Evolutionary conservation across 1,284 basidiomycete species (phyloP).

Genomic region (Trametes polyzona): DNA sequence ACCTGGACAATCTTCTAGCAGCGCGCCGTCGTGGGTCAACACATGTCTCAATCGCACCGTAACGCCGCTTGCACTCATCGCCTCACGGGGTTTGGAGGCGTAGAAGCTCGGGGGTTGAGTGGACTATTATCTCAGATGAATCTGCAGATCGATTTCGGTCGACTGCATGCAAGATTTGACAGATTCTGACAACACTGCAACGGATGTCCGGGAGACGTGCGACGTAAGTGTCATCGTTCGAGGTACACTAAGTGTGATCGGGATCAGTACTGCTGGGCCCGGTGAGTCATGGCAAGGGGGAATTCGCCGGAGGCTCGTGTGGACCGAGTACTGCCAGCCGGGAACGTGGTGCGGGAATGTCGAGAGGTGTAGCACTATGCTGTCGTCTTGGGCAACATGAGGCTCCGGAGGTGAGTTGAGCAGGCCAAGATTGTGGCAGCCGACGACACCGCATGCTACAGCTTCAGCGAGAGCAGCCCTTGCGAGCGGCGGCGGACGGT

Average conservation of each 20-base stretch:
- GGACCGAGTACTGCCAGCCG: neutral
- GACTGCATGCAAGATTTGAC: slow-evolving; percentile 3
- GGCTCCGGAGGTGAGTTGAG: slow-evolving; percentile 4
- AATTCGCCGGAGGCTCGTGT: slow-evolving; percentile 7
- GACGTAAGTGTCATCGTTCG: neutral
- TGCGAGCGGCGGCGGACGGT: slow-evolving; percentile 13
- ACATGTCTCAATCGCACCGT: neutral
- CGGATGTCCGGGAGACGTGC: neutral
- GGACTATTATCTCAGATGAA: neutral
- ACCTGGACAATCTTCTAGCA: neutral
- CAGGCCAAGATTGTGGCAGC: neutral
- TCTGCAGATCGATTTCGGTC: neutral
- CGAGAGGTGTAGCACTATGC: neutral
- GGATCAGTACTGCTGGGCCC: neutral
- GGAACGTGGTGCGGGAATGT: neutral
- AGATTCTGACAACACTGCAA: slow-evolving; percentile 19
- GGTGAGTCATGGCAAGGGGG: neutral
- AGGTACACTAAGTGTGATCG: slow-evolving; percentile 7
- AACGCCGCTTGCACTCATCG: neutral
- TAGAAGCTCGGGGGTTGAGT: neutral
- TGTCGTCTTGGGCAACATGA: neutral
- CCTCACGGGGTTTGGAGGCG: neutral
- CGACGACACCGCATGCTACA: slow-evolving; percentile 20
- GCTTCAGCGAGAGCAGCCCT: slow-evolving; percentile 13
- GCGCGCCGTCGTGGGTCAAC: neutral